Evolutionary conservation across 352 stramenopile species (phyloP).

Genomic region (Phytophthora citrophthora): DNA sequence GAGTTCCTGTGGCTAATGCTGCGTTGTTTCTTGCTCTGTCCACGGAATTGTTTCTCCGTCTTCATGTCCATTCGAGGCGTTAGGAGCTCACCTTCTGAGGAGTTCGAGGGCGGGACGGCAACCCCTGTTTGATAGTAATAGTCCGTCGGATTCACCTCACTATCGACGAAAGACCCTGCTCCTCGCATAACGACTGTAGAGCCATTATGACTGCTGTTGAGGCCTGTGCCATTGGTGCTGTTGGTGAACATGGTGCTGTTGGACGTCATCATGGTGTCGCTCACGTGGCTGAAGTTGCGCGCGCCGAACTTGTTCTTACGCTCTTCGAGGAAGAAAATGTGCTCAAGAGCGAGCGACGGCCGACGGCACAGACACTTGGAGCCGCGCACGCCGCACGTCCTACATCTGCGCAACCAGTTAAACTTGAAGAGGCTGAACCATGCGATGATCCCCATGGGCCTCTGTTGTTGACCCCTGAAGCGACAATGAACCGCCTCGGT

Average conservation of each 20-base stretch:
- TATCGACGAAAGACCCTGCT: conserved; percentile 40
- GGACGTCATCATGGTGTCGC: conserved; percentile 67
- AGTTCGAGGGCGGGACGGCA: background rate
- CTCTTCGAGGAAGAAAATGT: conserved; percentile 85
- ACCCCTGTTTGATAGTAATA: conserved; percentile 25
- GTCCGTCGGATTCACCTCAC: conserved; percentile 40
- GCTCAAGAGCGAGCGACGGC: conserved; percentile 74
- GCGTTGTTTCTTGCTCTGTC: conserved; percentile 17
- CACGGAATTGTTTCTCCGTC: conserved; percentile 10
- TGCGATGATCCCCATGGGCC: conserved; percentile 60
- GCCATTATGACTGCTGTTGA: conserved; percentile 25
- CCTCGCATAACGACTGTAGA: conserved; percentile 49
- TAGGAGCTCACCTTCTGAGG: conserved; percentile 27
- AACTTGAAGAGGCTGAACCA: conserved; percentile 74
- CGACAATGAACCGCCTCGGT: conserved; percentile 18
- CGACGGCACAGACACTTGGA: conserved; percentile 74
- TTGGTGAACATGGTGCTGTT: conserved; percentile 43
- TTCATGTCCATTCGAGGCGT: conserved; percentile 23
- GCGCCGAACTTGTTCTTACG: conserved; percentile 81
- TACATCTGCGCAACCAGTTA: conserved; percentile 73
- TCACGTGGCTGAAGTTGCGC: conserved; percentile 84
- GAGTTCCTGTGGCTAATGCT: conserved; percentile 21
- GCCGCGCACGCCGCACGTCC: conserved; percentile 61
- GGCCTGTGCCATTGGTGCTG: conserved; percentile 15
- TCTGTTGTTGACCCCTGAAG: conserved; percentile 12